Conservation (phyloP, 2,329 filamentous ascomycete species). For the Sporothrix sp. region DNA sequence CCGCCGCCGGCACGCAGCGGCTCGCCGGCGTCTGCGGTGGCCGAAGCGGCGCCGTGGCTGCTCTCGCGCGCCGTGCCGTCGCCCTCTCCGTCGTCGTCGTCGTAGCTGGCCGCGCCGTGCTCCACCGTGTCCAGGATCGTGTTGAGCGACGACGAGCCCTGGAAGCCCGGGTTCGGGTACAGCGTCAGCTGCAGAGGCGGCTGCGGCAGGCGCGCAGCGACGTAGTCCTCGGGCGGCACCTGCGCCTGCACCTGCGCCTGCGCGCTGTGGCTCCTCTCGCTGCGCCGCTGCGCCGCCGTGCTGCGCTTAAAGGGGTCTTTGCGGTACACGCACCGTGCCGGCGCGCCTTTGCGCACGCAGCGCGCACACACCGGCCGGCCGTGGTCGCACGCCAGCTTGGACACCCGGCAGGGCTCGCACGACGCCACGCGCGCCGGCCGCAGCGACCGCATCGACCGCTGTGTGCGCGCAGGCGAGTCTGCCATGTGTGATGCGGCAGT, state of each 20-base stretch:
- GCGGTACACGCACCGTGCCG: constrained; percentile 6
- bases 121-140: constrained; percentile 10
- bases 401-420: constrained; percentile 10
- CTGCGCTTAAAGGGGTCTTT: constrained; percentile 7
- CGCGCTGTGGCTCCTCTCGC: too few relatives aligned
- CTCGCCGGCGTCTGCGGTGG: too few relatives aligned
- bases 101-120: constrained; percentile 2
- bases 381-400: constrained; percentile 12
- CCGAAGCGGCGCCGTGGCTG: too few relatives aligned
- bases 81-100: background rate
- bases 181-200: constrained; percentile 2
- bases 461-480: background rate
- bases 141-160: constrained; percentile 8
- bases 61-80: too few relatives aligned
- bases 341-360: background rate
- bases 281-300: background rate
- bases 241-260: too few relatives aligned
- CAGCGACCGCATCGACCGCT: background rate
- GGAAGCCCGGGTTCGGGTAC: constrained; percentile 11
- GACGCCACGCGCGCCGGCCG: constrained; percentile 1
- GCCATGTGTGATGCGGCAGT: background rate
- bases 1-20: background rate
- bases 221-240: too few relatives aligned
- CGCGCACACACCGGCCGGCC: constrained; percentile 7
- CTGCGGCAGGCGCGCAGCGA: too few relatives aligned